These are phyloP conservation scores for Pisolithus albus DNA, from an alignment of 768 basidiomycete genomes.

Conservation along the genomic window DNA sequence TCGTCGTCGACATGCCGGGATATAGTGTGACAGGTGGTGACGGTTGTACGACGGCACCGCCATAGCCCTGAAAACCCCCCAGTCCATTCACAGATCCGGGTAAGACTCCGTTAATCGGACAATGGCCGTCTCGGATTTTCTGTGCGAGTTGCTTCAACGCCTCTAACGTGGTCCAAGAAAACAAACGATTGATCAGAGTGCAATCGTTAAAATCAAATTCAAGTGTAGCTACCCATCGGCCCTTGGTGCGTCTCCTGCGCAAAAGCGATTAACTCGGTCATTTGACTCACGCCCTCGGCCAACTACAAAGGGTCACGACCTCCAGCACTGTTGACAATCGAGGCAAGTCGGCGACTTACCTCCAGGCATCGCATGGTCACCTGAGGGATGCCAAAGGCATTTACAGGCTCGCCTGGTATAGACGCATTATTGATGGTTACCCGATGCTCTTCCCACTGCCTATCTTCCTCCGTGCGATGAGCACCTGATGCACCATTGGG, in stretches of 20 bases:
- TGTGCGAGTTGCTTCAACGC: slow-evolving; percentile 37
- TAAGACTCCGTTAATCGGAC: slow-evolving; percentile 14
- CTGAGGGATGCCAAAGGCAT: slow-evolving; percentile 83
- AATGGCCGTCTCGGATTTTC: slow-evolving; percentile 28
- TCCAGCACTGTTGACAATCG: slow-evolving; percentile 2
- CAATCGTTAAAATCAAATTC: slow-evolving; percentile 21
- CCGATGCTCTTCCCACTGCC: slow-evolving; percentile 61
- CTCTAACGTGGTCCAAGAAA: slow-evolving; percentile 26
- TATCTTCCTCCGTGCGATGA: slow-evolving; percentile 43
- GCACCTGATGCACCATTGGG: slow-evolving; percentile 21
- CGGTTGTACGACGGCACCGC: slow-evolving; percentile 11
- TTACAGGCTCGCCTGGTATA: slow-evolving; percentile 80
- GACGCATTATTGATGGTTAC: slow-evolving; percentile 51
- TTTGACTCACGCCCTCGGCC: slow-evolving; percentile 75
- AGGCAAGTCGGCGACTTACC: slow-evolving; percentile 32
- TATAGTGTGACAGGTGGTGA: slow-evolving; percentile 42
- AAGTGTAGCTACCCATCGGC: slow-evolving; percentile 52
- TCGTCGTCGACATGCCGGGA: slow-evolving; percentile 31
- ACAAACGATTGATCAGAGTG: slow-evolving; percentile 7
- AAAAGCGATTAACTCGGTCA: slow-evolving; percentile 70
- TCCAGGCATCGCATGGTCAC: slow-evolving; percentile 87
- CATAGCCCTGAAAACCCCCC: slow-evolving; percentile 19
- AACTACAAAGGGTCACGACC: slow-evolving; percentile 35
- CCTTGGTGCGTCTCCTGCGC: slow-evolving; percentile 50
- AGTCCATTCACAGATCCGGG: slow-evolving; percentile 11